These are phyloP conservation scores for Neurospora sublineolata DNA, from an alignment of 495 filamentous ascomycete genomes.

Conservation along the genomic window DNA sequence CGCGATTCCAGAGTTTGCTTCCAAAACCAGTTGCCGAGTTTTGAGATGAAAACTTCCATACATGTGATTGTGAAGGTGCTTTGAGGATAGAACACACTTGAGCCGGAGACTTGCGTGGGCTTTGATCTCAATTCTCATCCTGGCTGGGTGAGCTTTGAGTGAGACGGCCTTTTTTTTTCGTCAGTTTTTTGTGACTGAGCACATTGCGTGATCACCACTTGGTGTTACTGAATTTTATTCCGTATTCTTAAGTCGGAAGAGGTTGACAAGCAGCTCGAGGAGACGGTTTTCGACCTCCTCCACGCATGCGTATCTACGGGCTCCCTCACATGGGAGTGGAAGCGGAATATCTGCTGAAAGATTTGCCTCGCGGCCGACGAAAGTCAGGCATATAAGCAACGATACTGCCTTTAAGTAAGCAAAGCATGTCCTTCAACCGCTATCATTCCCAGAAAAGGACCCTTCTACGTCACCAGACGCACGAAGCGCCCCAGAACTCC, in stretches of 20 bases:
- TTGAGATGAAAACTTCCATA: not conserved
- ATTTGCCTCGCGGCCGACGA: not conserved
- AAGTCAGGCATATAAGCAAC: not conserved
- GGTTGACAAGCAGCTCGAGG: no score
- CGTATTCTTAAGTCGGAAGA: no score
- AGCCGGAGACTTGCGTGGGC: not conserved
- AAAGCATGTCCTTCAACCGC: not conserved
- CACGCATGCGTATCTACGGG: no score
- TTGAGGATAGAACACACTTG: not conserved
- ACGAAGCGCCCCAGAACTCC: not conserved
- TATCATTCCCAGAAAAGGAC: not conserved
- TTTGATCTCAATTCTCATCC: not conserved
- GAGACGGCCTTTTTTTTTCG: no score
- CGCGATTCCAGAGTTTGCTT: not conserved
- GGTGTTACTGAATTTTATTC: not conserved
- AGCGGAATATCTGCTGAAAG: not conserved
- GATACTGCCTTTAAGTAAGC: not conserved
- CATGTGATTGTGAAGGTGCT: not conserved
- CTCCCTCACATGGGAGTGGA: not conserved
- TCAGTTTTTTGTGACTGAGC: no score
- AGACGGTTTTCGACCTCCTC: no score
- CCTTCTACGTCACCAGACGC: not conserved
- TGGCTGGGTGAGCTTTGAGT: not conserved
- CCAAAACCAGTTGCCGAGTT: fast-evolving
- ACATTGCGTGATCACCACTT: not conserved